phyloP scores from a whole-genome alignment of 2,329 filamentous ascomycete genomes.

The Lojkania enalia region DNA sequence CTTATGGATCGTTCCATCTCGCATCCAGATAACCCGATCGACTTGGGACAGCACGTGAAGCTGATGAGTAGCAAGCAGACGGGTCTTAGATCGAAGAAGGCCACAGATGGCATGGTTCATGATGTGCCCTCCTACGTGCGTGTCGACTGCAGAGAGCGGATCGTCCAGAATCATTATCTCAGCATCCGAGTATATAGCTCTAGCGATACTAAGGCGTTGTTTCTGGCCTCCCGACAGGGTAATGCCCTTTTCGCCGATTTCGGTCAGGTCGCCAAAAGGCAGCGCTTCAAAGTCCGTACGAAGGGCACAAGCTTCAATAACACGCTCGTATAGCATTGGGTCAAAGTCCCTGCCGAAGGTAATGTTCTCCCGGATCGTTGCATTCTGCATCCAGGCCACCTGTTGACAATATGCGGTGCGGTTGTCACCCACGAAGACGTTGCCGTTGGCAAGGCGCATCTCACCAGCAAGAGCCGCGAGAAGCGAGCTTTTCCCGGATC shows the following conservation, averaged over 20 bases:
- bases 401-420: constrained; percentile 83
- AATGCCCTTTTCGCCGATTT: not conserved
- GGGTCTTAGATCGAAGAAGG: not conserved
- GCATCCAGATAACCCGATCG: not conserved
- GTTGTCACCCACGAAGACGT: constrained; percentile 67
- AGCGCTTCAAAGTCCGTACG: not conserved
- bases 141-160: constrained; percentile 77
- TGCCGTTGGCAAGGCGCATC: constrained; percentile 76
- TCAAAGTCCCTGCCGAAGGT: constrained; percentile 55
- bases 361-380: constrained; percentile 79
- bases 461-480: constrained; percentile 82
- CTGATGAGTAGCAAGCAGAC: not conserved
- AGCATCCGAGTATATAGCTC: constrained; percentile 78
- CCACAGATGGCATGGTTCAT: not conserved
- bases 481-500: constrained; percentile 80
- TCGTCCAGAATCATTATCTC: constrained; percentile 79
- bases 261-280: not conserved
- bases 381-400: constrained; percentile 91
- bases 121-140: constrained; percentile 21
- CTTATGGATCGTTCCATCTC: not conserved
- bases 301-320: not conserved
- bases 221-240: constrained; percentile 46
- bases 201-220: constrained; percentile 78
- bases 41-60: not conserved
- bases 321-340: not conserved